Base-by-base conservation (phyloP, 352 stramenopile species). In the Phytophthora ramorum region DNA sequence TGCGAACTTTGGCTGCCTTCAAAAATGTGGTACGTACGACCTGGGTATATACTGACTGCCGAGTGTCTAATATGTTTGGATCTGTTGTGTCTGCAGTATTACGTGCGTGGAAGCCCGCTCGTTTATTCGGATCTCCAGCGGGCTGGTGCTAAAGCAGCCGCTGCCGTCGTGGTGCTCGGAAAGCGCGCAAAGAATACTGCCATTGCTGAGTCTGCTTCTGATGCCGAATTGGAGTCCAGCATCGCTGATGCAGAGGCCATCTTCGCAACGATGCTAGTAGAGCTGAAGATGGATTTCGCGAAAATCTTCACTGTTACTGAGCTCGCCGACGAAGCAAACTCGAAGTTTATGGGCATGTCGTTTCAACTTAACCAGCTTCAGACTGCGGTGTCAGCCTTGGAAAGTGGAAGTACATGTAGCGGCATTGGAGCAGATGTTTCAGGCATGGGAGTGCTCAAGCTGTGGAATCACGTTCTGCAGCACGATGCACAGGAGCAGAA, bases 231-330 rank as follows among this genome's bases (percentile, higher is more conserved):
- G 17, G 84, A 93, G 28, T 83, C 80, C 37, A 92, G 82, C 28
- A 90, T 96, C 2, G 78, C 82, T 26, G 88, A 96, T 58, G 79
- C 85, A 0, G 85, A 96, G 60, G 88, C 86, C 10, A 93, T 96
- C 68, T 94, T 96, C 50, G 79, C 78, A 22, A 94, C 88, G 16
- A 93, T 96, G 86, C 68, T 96, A 13, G 85, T 96, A 32, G 85
- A 94, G 58, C 69, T 96, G 32, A 94, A 96, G 62, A 93, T 96
- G 85, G 81, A 96, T 60, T 91, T 93, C 19, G 75, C 81, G 8
- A 85, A 81, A 57, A 89, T 94, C 38, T 96, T 96, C 46, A 94
- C 88, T 5, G 85, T 96, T 66, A 96, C 88, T 0, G 88, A 96
- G 49, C 81, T 96, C 20, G 72, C 83, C 1, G 83, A 96, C 48